These are phyloP conservation scores for Suillus weaverae DNA, from an alignment of 768 basidiomycete genomes.

Conservation along the genomic window DNA sequence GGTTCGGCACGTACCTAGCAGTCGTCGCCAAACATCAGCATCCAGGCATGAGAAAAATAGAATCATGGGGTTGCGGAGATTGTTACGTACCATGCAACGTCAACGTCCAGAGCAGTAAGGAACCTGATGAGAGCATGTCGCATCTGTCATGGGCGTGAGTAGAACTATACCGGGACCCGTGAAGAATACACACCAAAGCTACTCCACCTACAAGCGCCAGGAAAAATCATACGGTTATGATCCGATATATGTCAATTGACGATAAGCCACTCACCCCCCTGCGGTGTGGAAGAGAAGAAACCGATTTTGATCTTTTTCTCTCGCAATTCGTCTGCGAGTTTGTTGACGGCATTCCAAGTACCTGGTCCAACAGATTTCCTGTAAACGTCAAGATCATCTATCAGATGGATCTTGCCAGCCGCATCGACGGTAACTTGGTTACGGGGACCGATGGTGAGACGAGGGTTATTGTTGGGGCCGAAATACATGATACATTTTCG, in stretches of 20 bases:
- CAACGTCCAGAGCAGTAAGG: slow-evolving; percentile 75
- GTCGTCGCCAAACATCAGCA: slow-evolving; percentile 8
- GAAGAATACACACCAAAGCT: slow-evolving; percentile 66
- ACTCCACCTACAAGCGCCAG: slow-evolving; percentile 69
- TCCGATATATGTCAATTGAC: slow-evolving; percentile 12
- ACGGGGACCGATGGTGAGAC: slow-evolving; percentile 76
- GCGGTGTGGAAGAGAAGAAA: slow-evolving; percentile 95
- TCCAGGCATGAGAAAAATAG: neutral
- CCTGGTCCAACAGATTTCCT: slow-evolving; percentile 67
- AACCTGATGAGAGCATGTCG: slow-evolving; percentile 91
- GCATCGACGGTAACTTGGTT: slow-evolving; percentile 90
- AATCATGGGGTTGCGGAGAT: slow-evolving; percentile 11
- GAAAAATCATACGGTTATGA: slow-evolving; percentile 26
- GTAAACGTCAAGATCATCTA: slow-evolving; percentile 82
- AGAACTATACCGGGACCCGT: slow-evolving; percentile 11
- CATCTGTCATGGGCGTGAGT: slow-evolving; percentile 55
- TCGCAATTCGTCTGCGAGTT: slow-evolving; percentile 81
- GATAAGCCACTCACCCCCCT: slow-evolving; percentile 64
- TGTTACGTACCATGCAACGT: slow-evolving; percentile 71
- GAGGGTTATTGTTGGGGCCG: slow-evolving; percentile 81
- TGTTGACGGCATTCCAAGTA: slow-evolving; percentile 81
- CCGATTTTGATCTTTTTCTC: slow-evolving; percentile 87
- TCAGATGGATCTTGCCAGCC: slow-evolving; percentile 80
- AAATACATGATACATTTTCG: slow-evolving; percentile 84
- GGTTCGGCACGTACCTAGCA: slow-evolving; percentile 82